Evolutionary conservation across 2,329 filamentous ascomycete genomes (phyloP), one percentile per base, ranked within the genome.

Genomic region (Trichoderma sp.): DNA sequence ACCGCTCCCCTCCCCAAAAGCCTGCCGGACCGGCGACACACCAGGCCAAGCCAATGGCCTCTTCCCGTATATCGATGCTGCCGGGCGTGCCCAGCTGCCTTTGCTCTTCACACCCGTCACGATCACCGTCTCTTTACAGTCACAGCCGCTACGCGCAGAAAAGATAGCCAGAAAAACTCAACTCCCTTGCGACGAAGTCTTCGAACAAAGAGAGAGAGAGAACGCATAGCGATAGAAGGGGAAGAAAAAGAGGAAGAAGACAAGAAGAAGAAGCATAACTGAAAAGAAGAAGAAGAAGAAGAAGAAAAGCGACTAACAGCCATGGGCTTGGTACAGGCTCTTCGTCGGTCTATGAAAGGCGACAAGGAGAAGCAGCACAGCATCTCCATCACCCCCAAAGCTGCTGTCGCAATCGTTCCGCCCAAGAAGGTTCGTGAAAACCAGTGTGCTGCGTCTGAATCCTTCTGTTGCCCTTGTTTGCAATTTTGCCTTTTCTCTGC

Each of bases 261-360:
- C 1, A 39, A 65, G 52, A 46, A 39, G 30, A 43, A 55, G 46
- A 61, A 21, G 37, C 72, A 39, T 39, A 68, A 74, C 83, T 85
- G 78, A 85, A 54, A 34, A 34, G 32, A 34, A 34, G 32, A 34
- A 11, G 32, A 34, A 65, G 52, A 55, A 39, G 24, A 43, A 55
- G 24, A 43, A 55, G 46, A 61, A 21, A 52, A 73, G 13, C 39
- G 68, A 74, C 83, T 85, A 78, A 85, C 78, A 70, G 76, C 76
- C 51, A 82, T 82, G 79, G 80, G 80, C 76, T 75, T 81, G 51
- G 73, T 84, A 59, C 83, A 93, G 91, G 90, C 90, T 79, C 87
- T 97, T 81, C 89, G 94, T 79, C 88, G 93, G 82, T 97, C 93
- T 71, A 91, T 97, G 82, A 97, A 97, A 83, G 91, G 92, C 80